These are phyloP conservation scores for Amauroascus niger DNA, from an alignment of 2,329 filamentous ascomycete genomes.

Conservation along the genomic window DNA sequence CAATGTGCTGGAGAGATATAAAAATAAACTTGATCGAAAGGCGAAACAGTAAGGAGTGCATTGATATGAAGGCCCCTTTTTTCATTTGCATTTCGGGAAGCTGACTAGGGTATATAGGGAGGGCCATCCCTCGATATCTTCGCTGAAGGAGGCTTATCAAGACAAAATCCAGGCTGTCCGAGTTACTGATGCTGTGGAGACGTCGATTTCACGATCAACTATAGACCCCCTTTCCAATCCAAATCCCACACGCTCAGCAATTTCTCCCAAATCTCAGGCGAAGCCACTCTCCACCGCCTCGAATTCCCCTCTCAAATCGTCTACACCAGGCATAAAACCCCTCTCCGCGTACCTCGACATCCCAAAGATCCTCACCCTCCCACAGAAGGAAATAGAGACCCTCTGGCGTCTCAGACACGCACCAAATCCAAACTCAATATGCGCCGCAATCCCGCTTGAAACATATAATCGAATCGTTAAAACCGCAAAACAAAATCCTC, in stretches of 20 bases:
- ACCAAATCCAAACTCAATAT: slow-evolving; percentile 61
- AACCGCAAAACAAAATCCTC: slow-evolving; percentile 64
- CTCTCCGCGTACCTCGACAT: slow-evolving; percentile 66
- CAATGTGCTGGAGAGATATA: slow-evolving; percentile 72
- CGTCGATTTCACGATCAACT: slow-evolving; percentile 14
- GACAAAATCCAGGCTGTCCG: slow-evolving; percentile 69
- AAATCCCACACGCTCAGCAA: slow-evolving; percentile 25
- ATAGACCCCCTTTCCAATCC: slow-evolving; percentile 16
- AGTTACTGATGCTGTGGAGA: slow-evolving; percentile 41
- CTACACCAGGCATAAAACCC: slow-evolving; percentile 48
- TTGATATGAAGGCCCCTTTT: background rate
- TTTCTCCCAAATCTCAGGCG: slow-evolving; percentile 13
- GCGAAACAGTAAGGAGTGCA: slow-evolving; percentile 50
- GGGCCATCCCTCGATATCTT: slow-evolving; percentile 50
- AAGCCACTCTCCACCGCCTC: slow-evolving; percentile 27
- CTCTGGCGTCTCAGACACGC: slow-evolving; percentile 88
- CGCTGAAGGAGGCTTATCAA: slow-evolving; percentile 68
- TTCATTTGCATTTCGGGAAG: background rate
- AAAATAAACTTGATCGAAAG: slow-evolving; percentile 72
- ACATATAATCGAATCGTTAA: slow-evolving; percentile 65
- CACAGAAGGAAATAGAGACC: slow-evolving; percentile 69
- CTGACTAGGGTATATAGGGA: slow-evolving; percentile 44
- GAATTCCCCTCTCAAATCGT: slow-evolving; percentile 42
- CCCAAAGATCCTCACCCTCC: slow-evolving; percentile 61
- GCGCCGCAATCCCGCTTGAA: slow-evolving; percentile 63